These are phyloP conservation scores for Betula pendula DNA, from an alignment of 306 rosid genomes.

Conservation along the genomic window DNA sequence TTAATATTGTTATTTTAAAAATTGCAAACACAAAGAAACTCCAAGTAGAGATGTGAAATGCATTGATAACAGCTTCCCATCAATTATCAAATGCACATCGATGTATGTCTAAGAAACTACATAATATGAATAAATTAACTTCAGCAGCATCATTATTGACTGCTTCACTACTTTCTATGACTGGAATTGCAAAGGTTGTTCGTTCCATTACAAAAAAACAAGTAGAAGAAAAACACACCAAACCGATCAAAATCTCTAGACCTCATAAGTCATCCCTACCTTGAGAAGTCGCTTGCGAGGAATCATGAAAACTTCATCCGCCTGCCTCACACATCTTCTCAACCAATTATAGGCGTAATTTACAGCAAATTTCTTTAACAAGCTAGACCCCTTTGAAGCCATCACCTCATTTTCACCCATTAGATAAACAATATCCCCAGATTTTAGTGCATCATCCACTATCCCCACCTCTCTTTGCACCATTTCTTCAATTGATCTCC, in stretches of 20 bases:
- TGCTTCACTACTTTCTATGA: background rate
- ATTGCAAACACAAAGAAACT: too few species aligned
- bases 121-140: too few species aligned
- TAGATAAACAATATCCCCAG: conserved; percentile 62
- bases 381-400: conserved; percentile 44
- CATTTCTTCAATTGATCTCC: background rate
- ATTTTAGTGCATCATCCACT: conserved; percentile 43
- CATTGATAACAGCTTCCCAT: too few species aligned
- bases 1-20: too few species aligned
- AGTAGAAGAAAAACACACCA: background rate
- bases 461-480: conserved; percentile 32
- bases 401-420: conserved; percentile 65
- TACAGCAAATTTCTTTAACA: conserved; percentile 44
- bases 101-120: too few species aligned
- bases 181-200: background rate
- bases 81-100: too few species aligned
- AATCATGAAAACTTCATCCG: conserved; percentile 58
- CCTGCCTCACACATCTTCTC: conserved; percentile 57
- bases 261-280: conserved; percentile 82
- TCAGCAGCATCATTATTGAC: too few species aligned
- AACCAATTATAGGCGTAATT: conserved; percentile 60
- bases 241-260: conserved; percentile 22
- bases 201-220: background rate
- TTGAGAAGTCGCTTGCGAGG: conserved; percentile 69
- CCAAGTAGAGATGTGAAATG: too few species aligned